Evolutionary conservation across 2,329 filamentous ascomycete genomes (phyloP), one percentile per base, ranked within the genome.

Genomic region (Rhinocladiella similis): DNA sequence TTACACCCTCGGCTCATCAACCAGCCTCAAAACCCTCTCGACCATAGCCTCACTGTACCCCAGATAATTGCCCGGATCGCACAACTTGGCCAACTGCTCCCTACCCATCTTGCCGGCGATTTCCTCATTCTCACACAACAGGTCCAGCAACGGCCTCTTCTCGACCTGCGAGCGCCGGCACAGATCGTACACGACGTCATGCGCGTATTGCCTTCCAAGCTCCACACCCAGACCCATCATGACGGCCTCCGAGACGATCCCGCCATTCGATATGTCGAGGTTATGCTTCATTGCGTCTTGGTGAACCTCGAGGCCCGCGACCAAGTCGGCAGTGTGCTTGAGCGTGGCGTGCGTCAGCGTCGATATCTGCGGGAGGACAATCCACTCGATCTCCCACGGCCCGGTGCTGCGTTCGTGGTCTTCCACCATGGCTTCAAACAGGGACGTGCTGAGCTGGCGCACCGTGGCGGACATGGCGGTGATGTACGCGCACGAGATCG

Each of bases 301-400:
- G 58, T 83, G 74, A 1, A 84, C 80, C 3, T 77, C 75, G 0
- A 84, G 70, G 0, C 80, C 81, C 0, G 73, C 72, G 1, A 83
- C 67, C 0, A 77, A 78, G 59, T 83, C 83, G 29, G 78, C 74
- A 1, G 80, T 79, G 65, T 84, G 82, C 41, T 77, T 70, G 13
- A 84, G 67, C 0, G 81, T 75, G 0, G 80, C 81, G 3, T 80
- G 77, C 1, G 76, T 78, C 36, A 81, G 70, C 3, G 83, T 77
- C 56, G 83, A 83, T 46, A 75, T 78, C 53, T 80, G 76, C 0
- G 81, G 81, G 0, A 84, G 66, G 5, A 81, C 80, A 7, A 79
- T 76, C 81, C 81, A 84, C 61, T 84, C 82, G 5, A 84, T 69
- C 68, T 84, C 80, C 82, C 82, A 84, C 0, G 81, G 81, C 0